Base-by-base conservation (phyloP, 306 rosid genomes). In the Ormosia emarginata region DNA sequence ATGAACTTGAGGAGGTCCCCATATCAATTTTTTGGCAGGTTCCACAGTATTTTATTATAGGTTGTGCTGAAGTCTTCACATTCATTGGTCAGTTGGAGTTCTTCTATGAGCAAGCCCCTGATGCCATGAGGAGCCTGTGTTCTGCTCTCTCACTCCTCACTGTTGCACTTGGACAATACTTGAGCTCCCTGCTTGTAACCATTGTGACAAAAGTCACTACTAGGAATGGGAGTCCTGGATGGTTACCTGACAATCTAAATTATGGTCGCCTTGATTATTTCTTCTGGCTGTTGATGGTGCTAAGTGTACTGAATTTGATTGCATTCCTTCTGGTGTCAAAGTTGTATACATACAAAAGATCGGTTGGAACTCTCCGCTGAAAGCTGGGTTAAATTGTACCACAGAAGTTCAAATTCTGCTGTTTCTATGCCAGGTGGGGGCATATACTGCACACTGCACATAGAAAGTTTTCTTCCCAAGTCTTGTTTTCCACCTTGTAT, bases 121-220 rank as follows among this genome's bases (percentile, higher is more conserved):
- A 92, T 47, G 92, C 98, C 14, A 92, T 92, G 95, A 85, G 97
- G 80, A 94, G 98, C 84, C 41, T 90, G 83, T 89, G 92, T 82
- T 90, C 98, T 50, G 93, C 97, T 11, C 93, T 94, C 37, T 86
- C 88, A n/a, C 91, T 92, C 24, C 92, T 93, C 43, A 88, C 94
- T 0, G 74, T 86, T 56, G 90, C 97, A 33, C 71, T 90, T 70
- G 98, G 98, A 49, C 87, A 89, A 61, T 92, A 90, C 89, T 66
- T 94, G 82, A 94, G 98, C 84, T 86, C 94, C 32, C 76, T 90
- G 65, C 97, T 94, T 0, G 89, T 94, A 40, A 89, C 89, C 2
- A 77, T 92, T 30, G 97, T 92, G 44, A 86, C 87, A 3, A 75
- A 77, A 7, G 67, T 85, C 55, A 88, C 89, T 50, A 83, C 92